Evolutionary conservation across 768 basidiomycete genomes (phyloP).

Genomic region (Lactifluus volemus): DNA sequence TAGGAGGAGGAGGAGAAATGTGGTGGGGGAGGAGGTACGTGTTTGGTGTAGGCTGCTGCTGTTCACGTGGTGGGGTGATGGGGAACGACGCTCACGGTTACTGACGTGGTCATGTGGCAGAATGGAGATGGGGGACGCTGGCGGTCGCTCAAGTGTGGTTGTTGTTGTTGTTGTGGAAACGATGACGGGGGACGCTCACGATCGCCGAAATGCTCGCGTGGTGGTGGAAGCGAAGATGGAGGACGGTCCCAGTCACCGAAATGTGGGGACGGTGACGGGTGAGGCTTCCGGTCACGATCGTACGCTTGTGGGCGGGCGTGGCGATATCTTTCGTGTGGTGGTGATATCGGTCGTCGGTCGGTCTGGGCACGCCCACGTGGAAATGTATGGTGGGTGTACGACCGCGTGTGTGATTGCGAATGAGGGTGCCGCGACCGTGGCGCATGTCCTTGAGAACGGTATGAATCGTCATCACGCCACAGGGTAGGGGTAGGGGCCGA

Average conservation of each 20-base stretch:
- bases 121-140: too few species aligned
- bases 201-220: too few species aligned
- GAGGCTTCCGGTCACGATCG: neutral
- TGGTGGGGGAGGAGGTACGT: neutral
- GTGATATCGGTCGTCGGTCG: too few species aligned
- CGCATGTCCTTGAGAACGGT: slow-evolving; percentile 1
- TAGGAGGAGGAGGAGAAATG: too few species aligned
- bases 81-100: too few species aligned
- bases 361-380: neutral
- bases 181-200: too few species aligned
- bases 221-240: neutral
- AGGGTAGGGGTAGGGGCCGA: neutral
- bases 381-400: neutral
- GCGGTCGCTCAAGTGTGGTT: too few species aligned
- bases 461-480: neutral
- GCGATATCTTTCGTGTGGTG: neutral
- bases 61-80: neutral
- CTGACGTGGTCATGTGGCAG: too few species aligned
- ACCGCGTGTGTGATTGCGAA: neutral
- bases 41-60: neutral
- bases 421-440: neutral
- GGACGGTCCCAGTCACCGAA: neutral
- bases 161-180: too few species aligned
- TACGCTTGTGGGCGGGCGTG: neutral
- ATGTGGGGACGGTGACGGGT: too few species aligned